Evolutionary conservation across 1,284 basidiomycete genomes (phyloP).

Genomic region (Volvariella volvacea): DNA sequence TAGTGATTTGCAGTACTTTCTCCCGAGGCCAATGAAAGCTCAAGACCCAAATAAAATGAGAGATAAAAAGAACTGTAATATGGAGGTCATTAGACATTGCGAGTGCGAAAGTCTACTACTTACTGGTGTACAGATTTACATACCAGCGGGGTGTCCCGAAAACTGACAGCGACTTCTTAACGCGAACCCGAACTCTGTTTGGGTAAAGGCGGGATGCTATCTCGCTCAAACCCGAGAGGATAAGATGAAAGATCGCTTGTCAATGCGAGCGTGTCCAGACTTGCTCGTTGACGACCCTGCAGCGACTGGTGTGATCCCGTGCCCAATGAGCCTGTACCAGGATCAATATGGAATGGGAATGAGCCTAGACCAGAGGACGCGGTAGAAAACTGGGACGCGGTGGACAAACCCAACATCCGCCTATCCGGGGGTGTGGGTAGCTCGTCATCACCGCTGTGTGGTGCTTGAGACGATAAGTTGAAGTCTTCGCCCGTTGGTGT

Average conservation of each 20-base stretch:
- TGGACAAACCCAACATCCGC: conserved; percentile 58
- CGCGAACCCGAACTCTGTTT: conserved; percentile 3
- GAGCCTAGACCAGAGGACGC: conserved; percentile 68
- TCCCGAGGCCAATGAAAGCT: too few relatives aligned
- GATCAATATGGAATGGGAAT: conserved; percentile 80
- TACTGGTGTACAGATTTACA: background rate
- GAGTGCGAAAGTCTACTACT: too few relatives aligned
- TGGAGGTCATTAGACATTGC: too few relatives aligned
- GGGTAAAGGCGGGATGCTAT: conserved; percentile 27
- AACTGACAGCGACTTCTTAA: conserved; percentile 2
- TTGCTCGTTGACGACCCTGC: conserved; percentile 57
- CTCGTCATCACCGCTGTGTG: conserved; percentile 8
- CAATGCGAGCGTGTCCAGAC: conserved; percentile 73
- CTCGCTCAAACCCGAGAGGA: conserved; percentile 63
- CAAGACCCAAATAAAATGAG: conserved; percentile 5
- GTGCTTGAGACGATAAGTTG: conserved; percentile 4
- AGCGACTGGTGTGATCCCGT: conserved; percentile 26
- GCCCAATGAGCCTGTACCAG: conserved; percentile 28
- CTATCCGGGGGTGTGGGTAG: conserved; percentile 46
- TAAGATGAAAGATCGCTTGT: conserved; percentile 76
- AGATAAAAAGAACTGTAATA: background rate
- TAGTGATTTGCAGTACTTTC: too few relatives aligned
- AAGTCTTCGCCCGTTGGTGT: conserved; percentile 17
- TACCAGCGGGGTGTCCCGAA: background rate
- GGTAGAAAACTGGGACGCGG: conserved; percentile 64